Evolutionary conservation across 2,329 filamentous ascomycete genomes (phyloP).

Genomic region (Elsinoe arachidis): DNA sequence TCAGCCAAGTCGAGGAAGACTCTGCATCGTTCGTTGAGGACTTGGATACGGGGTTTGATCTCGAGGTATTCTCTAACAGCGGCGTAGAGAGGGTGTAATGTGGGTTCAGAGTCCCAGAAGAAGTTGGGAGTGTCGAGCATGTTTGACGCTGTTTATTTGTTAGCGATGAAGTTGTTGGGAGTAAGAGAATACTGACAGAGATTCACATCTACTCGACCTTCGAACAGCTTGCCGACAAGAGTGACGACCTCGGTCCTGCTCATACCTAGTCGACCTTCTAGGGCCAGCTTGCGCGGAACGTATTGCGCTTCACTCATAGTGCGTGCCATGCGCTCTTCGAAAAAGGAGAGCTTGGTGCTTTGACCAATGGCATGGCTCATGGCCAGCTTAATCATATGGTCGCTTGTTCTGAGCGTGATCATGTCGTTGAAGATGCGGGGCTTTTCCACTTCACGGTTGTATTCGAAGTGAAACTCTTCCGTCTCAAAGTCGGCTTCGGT

Average conservation of each 20-base stretch:
- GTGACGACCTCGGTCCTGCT: slow-evolving; percentile 83
- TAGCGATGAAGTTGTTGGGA: background rate
- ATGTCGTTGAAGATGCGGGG: slow-evolving; percentile 97
- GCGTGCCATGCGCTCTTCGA: slow-evolving; percentile 89
- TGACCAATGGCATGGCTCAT: slow-evolving; percentile 97
- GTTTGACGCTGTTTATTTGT: slow-evolving; percentile 60
- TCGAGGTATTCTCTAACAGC: slow-evolving; percentile 96
- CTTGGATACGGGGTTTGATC: slow-evolving; percentile 90
- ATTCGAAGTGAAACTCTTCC: slow-evolving; percentile 98
- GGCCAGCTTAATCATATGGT: slow-evolving; percentile 98
- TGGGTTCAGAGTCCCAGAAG: slow-evolving; percentile 97
- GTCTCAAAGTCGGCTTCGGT: slow-evolving; percentile 90
- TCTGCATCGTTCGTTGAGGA: slow-evolving; percentile 91
- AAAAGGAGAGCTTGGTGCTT: slow-evolving; percentile 91
- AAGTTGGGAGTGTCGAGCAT: slow-evolving; percentile 94
- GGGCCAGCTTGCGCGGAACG: slow-evolving; percentile 77
- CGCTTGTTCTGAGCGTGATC: slow-evolving; percentile 88
- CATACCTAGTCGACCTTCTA: slow-evolving; percentile 88
- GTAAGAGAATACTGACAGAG: slow-evolving; percentile 58
- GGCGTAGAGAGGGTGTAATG: slow-evolving; percentile 84
- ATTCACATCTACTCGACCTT: slow-evolving; percentile 92
- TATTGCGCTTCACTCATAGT: slow-evolving; percentile 92
- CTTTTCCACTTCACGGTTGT: slow-evolving; percentile 74
- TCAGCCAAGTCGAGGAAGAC: slow-evolving; percentile 95
- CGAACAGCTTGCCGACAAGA: slow-evolving; percentile 83